Percentiles rank a stretch among this genome's conserved stretches.
Evolutionary conservation across 2,329 filamentous ascomycete genomes (phyloP).

Genomic region (Talaromyces sp.): DNA sequence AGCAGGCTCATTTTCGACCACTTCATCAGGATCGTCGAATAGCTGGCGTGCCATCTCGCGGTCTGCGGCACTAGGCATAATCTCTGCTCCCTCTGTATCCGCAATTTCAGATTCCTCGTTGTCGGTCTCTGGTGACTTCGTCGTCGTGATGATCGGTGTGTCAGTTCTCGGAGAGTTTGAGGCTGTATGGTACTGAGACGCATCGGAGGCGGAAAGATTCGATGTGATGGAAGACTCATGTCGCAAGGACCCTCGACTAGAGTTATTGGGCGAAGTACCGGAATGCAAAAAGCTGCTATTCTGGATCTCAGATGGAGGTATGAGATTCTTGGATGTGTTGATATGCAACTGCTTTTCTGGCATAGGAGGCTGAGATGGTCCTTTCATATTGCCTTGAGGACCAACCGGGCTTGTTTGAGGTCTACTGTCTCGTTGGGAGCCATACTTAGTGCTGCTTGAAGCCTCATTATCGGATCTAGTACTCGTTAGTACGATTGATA

Average conservation of each 20-base stretch:
- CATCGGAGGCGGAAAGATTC: slow-evolving; percentile 35
- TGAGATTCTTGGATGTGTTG: slow-evolving; percentile 11
- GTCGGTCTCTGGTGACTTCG: slow-evolving; percentile 13
- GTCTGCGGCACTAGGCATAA: slow-evolving; percentile 60
- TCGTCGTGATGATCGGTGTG: slow-evolving; percentile 2
- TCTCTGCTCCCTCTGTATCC: slow-evolving; percentile 21
- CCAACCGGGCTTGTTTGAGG: slow-evolving; percentile 25
- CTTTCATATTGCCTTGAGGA: slow-evolving; percentile 14
- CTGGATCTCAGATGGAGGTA: slow-evolving; percentile 8
- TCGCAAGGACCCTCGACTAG: slow-evolving; percentile 14
- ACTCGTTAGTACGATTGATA: slow-evolving; percentile 30
- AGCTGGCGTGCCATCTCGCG: slow-evolving; percentile 75
- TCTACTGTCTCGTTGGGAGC: slow-evolving; percentile 15
- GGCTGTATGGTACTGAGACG: slow-evolving; percentile 45
- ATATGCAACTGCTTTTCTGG: slow-evolving; percentile 8
- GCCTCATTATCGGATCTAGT: slow-evolving; percentile 36
- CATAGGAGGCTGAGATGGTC: slow-evolving; percentile 15
- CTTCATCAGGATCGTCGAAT: slow-evolving; percentile 74
- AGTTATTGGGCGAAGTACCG: slow-evolving; percentile 9
- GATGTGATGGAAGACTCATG: slow-evolving; percentile 31
- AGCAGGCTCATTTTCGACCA: slow-evolving; percentile 73
- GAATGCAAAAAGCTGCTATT: slow-evolving; percentile 9
- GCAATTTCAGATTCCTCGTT: slow-evolving; percentile 20
- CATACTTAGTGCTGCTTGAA: slow-evolving; percentile 20
- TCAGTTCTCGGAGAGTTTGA: slow-evolving; percentile 33